Evolutionary conservation across 257 asterid species (phyloP).

Genomic region (Fraxinus anomala): DNA sequence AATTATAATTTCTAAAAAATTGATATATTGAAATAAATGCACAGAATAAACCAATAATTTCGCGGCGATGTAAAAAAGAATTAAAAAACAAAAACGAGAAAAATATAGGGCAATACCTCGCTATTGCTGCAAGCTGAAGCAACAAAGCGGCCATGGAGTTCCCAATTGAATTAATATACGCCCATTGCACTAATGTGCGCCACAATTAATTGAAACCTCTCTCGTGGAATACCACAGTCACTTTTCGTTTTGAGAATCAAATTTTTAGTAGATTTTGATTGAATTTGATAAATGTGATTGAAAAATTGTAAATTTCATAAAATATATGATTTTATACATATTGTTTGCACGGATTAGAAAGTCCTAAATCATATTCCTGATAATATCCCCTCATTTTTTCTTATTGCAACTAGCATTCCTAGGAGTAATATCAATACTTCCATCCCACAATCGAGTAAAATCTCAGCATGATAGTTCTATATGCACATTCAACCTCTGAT

Average conservation of each 20-base stretch:
- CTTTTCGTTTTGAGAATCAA: constrained; percentile 45
- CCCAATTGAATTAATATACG: constrained; percentile 48
- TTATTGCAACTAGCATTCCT: background rate
- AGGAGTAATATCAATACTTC: background rate
- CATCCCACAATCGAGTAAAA: too few relatives aligned
- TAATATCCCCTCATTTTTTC: background rate
- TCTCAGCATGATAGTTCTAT: too few relatives aligned
- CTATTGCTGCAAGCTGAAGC: constrained; percentile 50
- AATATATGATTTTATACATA: too few relatives aligned
- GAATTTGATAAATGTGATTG: too few relatives aligned
- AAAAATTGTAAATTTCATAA: too few relatives aligned
- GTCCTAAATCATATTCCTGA: background rate
- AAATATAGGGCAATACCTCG: constrained; percentile 54
- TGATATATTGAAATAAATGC: background rate
- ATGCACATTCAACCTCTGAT: too few relatives aligned
- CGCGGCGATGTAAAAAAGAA: background rate
- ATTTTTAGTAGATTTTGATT: too few relatives aligned
- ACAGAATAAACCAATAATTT: background rate
- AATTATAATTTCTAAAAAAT: too few relatives aligned
- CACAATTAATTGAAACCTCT: constrained; percentile 54
- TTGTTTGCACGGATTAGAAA: too few relatives aligned
- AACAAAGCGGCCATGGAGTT: constrained; percentile 54
- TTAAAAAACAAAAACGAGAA: too few relatives aligned
- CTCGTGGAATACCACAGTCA: constrained; percentile 86
- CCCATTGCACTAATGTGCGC: constrained; percentile 75